Evolutionary conservation across 2,329 filamentous ascomycete species (phyloP).

Genomic region (Fusarium sp.): DNA sequence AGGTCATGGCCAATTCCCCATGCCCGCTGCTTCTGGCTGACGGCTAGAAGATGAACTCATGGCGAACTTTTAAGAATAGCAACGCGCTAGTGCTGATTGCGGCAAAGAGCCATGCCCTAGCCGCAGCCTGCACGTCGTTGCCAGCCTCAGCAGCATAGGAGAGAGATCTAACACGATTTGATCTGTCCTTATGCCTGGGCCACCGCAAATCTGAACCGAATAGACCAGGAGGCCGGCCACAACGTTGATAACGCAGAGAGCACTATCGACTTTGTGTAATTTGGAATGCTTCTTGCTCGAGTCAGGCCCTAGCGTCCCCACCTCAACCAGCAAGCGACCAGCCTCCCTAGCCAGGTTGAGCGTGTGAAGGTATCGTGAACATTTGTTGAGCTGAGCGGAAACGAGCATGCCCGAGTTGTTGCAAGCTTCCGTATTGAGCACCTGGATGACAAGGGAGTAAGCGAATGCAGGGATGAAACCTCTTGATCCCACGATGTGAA

Average conservation of each 20-base stretch:
- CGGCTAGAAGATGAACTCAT: slow-evolving; percentile 18
- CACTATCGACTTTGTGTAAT: neutral
- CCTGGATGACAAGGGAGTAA: neutral
- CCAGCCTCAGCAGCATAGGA: slow-evolving; percentile 20
- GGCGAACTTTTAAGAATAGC: slow-evolving; percentile 34
- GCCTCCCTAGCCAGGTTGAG: neutral
- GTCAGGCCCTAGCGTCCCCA: slow-evolving; percentile 6
- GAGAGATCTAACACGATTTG: slow-evolving; percentile 1
- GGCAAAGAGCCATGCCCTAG: slow-evolving; percentile 18
- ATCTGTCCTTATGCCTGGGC: neutral
- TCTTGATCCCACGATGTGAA: slow-evolving; percentile 3
- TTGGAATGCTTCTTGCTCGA: slow-evolving; percentile 8
- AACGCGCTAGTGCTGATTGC: slow-evolving; percentile 24
- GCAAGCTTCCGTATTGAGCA: neutral
- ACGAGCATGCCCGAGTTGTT: neutral
- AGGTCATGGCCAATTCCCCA: neutral
- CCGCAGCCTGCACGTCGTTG: slow-evolving; percentile 1
- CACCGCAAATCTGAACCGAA: neutral
- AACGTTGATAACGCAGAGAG: neutral
- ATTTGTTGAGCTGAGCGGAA: neutral
- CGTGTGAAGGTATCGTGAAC: slow-evolving; percentile 6
- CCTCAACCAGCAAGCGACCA: neutral
- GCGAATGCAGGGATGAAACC: slow-evolving; percentile 3
- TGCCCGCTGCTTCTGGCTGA: neutral
- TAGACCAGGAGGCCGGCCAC: neutral